Percentiles rank a stretch among this genome's conserved stretches.
phyloP scores from a whole-genome alignment of 73 alveolate genomes.

The Stentor coeruleus region DNA sequence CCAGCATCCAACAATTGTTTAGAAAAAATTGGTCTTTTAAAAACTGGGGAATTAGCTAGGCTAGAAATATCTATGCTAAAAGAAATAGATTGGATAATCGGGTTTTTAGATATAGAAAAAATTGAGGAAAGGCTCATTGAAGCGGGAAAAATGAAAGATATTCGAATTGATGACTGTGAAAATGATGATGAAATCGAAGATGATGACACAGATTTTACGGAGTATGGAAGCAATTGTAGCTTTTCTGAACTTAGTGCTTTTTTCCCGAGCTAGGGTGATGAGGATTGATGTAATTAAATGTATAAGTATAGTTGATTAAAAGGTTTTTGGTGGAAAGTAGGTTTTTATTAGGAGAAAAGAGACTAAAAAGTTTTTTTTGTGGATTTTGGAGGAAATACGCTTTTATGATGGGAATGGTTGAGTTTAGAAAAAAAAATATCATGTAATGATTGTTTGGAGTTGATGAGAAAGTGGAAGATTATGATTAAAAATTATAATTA shows the following conservation, averaged over 20 bases:
- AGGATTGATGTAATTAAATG: too few species aligned
- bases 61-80: neutral
- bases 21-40: neutral
- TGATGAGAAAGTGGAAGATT: too few species aligned
- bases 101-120: neutral
- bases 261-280: neutral
- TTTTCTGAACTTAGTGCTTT: neutral
- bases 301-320: too few species aligned
- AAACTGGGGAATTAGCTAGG: neutral
- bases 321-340: too few species aligned
- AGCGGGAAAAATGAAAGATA: neutral
- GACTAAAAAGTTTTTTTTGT: too few species aligned
- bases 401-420: too few species aligned
- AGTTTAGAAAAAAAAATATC: too few species aligned
- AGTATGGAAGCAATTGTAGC: neutral
- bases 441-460: too few species aligned
- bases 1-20: neutral
- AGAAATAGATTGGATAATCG: neutral
- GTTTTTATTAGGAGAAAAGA: too few species aligned
- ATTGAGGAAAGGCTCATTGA: neutral
- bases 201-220: neutral
- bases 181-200: neutral
- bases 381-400: too few species aligned
- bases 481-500: too few species aligned
- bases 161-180: neutral